Base-by-base conservation (phyloP, 2,329 filamentous ascomycete species). In the Chrysosphaeria jannelii region DNA sequence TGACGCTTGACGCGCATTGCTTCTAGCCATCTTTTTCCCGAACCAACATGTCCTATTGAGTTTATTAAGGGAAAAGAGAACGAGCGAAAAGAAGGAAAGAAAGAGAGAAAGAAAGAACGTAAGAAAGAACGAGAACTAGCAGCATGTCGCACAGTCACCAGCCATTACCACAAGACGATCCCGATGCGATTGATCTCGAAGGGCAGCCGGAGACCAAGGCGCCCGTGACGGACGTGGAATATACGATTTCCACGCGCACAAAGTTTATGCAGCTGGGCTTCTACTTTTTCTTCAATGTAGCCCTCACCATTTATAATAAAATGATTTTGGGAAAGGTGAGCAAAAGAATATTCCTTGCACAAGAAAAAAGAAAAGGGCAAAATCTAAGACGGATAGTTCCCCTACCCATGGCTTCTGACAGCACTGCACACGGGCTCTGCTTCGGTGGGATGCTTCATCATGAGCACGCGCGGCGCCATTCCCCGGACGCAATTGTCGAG, bases 261-360 rank as follows among this genome's bases (percentile, higher is more conserved):
- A 29, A 29, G 16, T 21, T 29, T 14, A 22, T 15, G 9, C 28
- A 29, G 25, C 28, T 29, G 10, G 28, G 28, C 19, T 29, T 29
- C 19, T 29, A 29, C 10, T 39, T 39, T 13, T 13, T 34, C 17
- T 42, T 48, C 32, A 51, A 50, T 31, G 39, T 51, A 22, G 38
- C 36, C 27, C 39, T 62, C 25, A 62, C 57, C 6, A 43, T 62
- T 12, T 61, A 59, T 37, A 62, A 62, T 43, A 62, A 62, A 38
- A 43, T 56, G 14, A 51, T 62, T 12, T 39, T 62, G 27, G 50
- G 50, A 33, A 27, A 27, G 23, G 22, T 21, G 19, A 5, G 14
- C n/a, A 7, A 16, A 19, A 19, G 7, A 8, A n/a, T 19, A n/a
- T 19, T 19, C 17, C 11, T n/a, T 11, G 5, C 21, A 10, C 11